These are phyloP conservation scores for Pestalotiopsis sp. DNA, from an alignment of 2,329 filamentous ascomycete species.

Conservation along the genomic window DNA sequence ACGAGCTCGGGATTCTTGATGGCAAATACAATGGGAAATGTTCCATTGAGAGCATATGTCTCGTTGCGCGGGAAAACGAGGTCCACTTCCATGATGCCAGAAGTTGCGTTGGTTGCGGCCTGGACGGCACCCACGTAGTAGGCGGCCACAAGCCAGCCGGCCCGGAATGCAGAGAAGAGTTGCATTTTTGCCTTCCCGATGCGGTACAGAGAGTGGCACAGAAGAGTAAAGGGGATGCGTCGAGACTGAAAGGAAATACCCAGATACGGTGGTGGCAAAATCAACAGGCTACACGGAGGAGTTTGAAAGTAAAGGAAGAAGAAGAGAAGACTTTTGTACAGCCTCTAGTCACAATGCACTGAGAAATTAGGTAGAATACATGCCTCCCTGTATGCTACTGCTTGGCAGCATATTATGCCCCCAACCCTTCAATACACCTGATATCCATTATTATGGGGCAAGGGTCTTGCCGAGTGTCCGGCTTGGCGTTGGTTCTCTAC, in stretches of 20 bases:
- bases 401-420: background rate
- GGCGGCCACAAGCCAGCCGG: background rate
- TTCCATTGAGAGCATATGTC: slow-evolving; percentile 24
- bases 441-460: background rate
- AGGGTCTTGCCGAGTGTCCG: background rate
- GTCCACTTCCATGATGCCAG: slow-evolving; percentile 23
- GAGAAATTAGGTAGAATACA: background rate
- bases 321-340: background rate
- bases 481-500: background rate
- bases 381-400: background rate
- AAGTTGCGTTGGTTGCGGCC: slow-evolving; percentile 2
- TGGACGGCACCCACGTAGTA: slow-evolving; percentile 5
- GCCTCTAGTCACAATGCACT: background rate
- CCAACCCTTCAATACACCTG: background rate
- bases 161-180: background rate
- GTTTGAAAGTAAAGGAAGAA: background rate
- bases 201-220: background rate
- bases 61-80: slow-evolving; percentile 30
- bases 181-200: background rate
- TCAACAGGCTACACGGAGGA: background rate
- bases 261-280: background rate
- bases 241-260: background rate
- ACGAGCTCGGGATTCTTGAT: background rate
- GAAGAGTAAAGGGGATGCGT: background rate
- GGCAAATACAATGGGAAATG: slow-evolving; percentile 28